Evolutionary conservation across 352 stramenopile genomes (phyloP), one percentile per base, ranked within the genome.

Genomic region (Phytophthora syringae): DNA sequence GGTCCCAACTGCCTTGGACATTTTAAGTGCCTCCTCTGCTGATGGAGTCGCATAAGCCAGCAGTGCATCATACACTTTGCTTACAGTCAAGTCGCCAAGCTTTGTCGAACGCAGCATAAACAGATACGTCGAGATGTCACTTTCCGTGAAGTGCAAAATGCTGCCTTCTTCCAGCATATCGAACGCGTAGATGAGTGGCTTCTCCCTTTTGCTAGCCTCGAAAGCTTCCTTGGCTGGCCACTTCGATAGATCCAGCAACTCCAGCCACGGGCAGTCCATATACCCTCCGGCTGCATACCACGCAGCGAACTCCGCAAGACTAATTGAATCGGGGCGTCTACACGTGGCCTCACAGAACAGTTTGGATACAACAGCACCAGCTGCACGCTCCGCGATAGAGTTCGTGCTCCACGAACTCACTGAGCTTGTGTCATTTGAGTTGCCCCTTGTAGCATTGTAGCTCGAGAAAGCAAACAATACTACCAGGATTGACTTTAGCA

Each of bases 231-330:
- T 94, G 4, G 88, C 86, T 11, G 88, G 88, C 95, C 96, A 99
- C 70, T 99, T 99, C 0, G 85, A 89, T 54, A 99, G 62, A 70
- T 98, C 94, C 11, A 99, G 64, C 10, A 99, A 70, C 66, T 99
- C 97, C 7, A 99, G 69, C 97, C 97, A 99, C 12, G 94, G 90
- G 59, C 96, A 98, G 42, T 95, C 92, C 67, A 97, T 91, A 67
- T 98, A 98, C 6, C 96, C 96, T 30, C 91, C 91, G 25, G 89
- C 86, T 0, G 94, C 97, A 61, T 99, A 99, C 97, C 97, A 99
- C 11, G 95, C 85, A 5, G 95, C 96, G 80, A 99, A 99, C 54
- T 98, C 92, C 36, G 95, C 82, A 47, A 98, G 96, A 32, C 76
- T 95, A 24, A 99, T 95, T 5, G 75, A 74, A 52, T 98, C 85